phyloP scores from a whole-genome alignment of 2,329 filamentous ascomycete genomes.

The Clarireedia paspali region DNA sequence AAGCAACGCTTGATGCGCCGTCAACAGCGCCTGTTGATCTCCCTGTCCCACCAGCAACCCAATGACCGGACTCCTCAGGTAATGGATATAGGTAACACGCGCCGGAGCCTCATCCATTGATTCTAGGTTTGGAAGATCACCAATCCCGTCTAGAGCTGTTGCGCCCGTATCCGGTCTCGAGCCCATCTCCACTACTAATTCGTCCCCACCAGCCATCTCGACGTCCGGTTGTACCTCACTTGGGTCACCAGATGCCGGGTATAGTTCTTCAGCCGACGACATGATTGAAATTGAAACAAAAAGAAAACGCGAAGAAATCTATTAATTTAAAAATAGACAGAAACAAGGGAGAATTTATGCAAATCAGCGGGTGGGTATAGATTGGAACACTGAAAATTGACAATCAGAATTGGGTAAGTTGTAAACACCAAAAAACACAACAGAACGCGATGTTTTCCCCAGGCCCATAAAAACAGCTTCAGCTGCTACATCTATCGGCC shows the following conservation, averaged over 20 bases:
- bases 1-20: constrained; percentile 74
- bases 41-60: constrained; percentile 57
- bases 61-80: constrained; percentile 62
- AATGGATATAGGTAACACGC: constrained; percentile 41
- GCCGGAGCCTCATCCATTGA: constrained; percentile 16
- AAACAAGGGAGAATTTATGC: no score
- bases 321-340: no score
- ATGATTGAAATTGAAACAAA: background rate
- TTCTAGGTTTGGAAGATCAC: constrained; percentile 17
- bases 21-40: constrained; percentile 54
- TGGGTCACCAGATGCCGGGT: constrained; percentile 11
- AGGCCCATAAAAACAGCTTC: no score
- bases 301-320: no score
- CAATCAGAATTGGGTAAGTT: no score
- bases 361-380: no score
- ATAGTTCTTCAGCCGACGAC: constrained; percentile 15
- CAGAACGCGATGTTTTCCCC: no score
- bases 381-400: no score
- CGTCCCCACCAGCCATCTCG: constrained; percentile 22
- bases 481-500: no score
- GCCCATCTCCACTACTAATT: constrained; percentile 23
- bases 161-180: constrained; percentile 4
- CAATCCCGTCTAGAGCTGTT: background rate
- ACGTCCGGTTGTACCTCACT: constrained; percentile 19
- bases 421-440: no score